These are phyloP conservation scores for Oryza meyeriana DNA, from an alignment of 176 grass and related monocot genomes.

Conservation along the genomic window DNA sequence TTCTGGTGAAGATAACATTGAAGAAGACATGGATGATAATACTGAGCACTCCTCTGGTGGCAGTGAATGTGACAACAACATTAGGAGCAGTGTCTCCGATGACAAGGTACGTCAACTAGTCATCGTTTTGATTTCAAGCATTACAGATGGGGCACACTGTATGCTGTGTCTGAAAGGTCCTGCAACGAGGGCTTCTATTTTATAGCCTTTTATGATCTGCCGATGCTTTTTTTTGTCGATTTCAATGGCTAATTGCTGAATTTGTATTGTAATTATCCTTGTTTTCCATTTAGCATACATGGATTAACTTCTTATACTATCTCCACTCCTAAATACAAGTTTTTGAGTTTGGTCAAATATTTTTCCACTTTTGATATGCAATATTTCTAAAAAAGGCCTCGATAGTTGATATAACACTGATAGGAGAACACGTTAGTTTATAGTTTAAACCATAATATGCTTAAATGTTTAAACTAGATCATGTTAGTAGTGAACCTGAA, in stretches of 20 bases:
- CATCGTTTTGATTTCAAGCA: constrained; percentile 24
- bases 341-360: not conserved
- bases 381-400: too few species aligned
- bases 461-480: not conserved
- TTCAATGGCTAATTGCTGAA: not conserved
- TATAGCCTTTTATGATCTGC: constrained; percentile 13
- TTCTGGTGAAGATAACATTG: constrained; percentile 57
- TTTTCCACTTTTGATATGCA: not conserved
- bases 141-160: not conserved
- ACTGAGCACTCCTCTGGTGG: constrained; percentile 41
- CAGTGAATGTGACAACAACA: constrained; percentile 49
- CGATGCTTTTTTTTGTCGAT: not conserved
- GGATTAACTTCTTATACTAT: not conserved
- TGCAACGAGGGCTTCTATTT: constrained; percentile 9
- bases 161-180: not conserved
- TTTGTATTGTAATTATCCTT: not conserved
- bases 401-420: not conserved
- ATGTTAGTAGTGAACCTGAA: not conserved
- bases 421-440: not conserved
- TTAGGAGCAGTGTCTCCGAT: constrained; percentile 37
- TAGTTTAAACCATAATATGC: not conserved
- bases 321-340: not conserved
- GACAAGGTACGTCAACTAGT: constrained; percentile 56
- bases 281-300: constrained; percentile 4
- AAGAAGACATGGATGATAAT: constrained; percentile 59